Percentiles rank a stretch among this genome's conserved stretches.
Conservation (phyloP, 495 filamentous ascomycete species). For the Penicillium waksmanii region DNA sequence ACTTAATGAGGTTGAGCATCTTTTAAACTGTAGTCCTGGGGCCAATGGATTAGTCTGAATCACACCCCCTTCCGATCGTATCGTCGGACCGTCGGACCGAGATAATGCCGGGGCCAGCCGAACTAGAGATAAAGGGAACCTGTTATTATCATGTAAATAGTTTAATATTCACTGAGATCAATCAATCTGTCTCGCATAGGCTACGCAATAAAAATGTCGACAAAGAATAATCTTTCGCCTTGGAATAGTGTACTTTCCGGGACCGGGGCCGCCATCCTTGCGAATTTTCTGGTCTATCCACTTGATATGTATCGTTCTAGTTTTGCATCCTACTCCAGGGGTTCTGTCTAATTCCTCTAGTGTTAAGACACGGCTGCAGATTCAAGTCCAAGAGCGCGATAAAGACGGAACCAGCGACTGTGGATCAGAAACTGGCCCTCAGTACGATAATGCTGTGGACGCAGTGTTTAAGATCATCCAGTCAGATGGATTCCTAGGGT, state of each 20-base stretch:
- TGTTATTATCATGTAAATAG: background rate
- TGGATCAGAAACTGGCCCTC: background rate
- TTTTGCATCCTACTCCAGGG: too few species aligned
- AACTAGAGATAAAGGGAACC: background rate
- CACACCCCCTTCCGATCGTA: background rate
- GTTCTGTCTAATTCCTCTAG: background rate
- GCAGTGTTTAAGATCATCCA: conserved; percentile 12
- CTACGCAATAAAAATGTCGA: conserved; percentile 2
- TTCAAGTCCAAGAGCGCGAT: conserved; percentile 8
- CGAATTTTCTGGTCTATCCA: conserved; percentile 21
- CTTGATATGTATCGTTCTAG: conserved; percentile 17
- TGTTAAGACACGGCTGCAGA: conserved; percentile 21
- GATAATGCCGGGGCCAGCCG: background rate
- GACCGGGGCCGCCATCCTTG: conserved; percentile 21
- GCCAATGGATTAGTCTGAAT: conserved; percentile 9
- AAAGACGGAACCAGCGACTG: background rate
- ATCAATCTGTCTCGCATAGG: too few species aligned
- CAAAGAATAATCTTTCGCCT: conserved; percentile 12
- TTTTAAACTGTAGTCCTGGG: conserved; percentile 22
- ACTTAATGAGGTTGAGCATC: conserved; percentile 26
- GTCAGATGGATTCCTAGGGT: conserved; percentile 17
- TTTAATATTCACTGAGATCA: background rate
- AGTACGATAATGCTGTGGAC: conserved; percentile 8
- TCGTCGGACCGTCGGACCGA: background rate
- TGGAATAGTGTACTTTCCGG: conserved; percentile 22